Evolutionary conservation across 129 eudicot genomes (phyloP).

Genomic region (Sambucus nigra): DNA sequence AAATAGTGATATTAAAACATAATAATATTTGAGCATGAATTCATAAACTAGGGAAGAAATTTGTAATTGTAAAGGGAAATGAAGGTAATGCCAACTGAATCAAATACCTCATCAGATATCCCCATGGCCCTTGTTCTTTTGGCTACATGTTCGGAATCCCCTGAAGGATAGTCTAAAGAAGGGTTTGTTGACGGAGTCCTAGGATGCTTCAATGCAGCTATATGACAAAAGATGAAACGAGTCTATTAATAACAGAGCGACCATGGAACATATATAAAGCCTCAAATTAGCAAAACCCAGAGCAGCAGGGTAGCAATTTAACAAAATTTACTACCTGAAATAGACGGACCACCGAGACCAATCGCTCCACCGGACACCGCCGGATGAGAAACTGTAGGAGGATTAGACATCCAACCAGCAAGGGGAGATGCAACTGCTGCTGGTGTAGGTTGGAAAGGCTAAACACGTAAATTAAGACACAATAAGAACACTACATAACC

Average conservation of each 20-base stretch:
- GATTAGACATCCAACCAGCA: slow-evolving; percentile 96
- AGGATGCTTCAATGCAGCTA: slow-evolving; percentile 86
- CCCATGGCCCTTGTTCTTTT: slow-evolving; percentile 79
- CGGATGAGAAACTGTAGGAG: slow-evolving; percentile 60
- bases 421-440: slow-evolving; percentile 63
- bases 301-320: not conserved
- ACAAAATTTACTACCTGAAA: slow-evolving; percentile 37
- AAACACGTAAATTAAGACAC: slow-evolving; percentile 7
- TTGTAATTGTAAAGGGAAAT: not conserved
- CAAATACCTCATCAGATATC: slow-evolving; percentile 63
- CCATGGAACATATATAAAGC: not conserved
- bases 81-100: not conserved
- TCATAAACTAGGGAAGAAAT: not conserved
- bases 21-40: not conserved
- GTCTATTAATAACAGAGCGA: slow-evolving; percentile 4
- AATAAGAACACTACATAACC: not conserved
- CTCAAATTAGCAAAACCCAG: not conserved
- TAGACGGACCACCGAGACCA: slow-evolving; percentile 71
- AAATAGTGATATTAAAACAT: not conserved
- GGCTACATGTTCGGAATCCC: slow-evolving; percentile 60
- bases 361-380: slow-evolving; percentile 70
- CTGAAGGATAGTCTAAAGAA: slow-evolving; percentile 70
- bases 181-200: slow-evolving; percentile 70
- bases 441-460: slow-evolving; percentile 78
- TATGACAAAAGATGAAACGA: slow-evolving; percentile 4